phyloP scores from a whole-genome alignment of 2,329 filamentous ascomycete species.

The Aspergillus glaucus region DNA sequence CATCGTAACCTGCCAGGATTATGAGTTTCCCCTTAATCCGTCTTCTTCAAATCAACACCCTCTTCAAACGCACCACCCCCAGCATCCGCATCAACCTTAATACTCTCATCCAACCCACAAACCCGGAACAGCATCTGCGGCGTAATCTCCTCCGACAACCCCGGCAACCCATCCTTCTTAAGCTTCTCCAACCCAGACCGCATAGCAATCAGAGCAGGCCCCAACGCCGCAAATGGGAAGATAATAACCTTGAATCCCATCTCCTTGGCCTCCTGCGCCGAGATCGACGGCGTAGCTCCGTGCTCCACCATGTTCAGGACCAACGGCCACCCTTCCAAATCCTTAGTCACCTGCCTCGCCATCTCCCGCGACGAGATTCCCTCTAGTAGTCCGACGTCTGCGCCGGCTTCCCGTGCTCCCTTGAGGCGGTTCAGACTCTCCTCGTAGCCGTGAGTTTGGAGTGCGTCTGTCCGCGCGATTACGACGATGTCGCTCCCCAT shows the following conservation, averaged over 20 bases:
- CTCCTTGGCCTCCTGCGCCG: constrained; percentile 31
- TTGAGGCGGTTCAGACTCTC: constrained; percentile 33
- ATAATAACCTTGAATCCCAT: constrained; percentile 41
- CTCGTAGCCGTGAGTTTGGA: constrained; percentile 33
- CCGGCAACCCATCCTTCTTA: constrained; percentile 29
- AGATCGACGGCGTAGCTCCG: constrained; percentile 35
- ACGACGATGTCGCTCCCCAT: constrained; percentile 38
- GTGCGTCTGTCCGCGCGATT: constrained; percentile 40
- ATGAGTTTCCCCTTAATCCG: not conserved
- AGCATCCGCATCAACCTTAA: constrained; percentile 35
- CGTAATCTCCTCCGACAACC: constrained; percentile 23
- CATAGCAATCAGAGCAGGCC: constrained; percentile 33
- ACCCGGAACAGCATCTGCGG: constrained; percentile 39
- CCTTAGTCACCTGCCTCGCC: constrained; percentile 27
- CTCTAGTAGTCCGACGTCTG: constrained; percentile 39
- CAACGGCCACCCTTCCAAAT: constrained; percentile 35
- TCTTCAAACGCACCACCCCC: constrained; percentile 30
- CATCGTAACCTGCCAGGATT: not conserved
- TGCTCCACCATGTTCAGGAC: constrained; percentile 42
- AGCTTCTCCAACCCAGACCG: constrained; percentile 31
- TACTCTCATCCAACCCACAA: constrained; percentile 37
- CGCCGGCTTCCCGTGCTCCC: constrained; percentile 35
- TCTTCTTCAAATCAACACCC: constrained; percentile 24
- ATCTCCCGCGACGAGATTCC: constrained; percentile 34
- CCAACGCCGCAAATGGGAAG: constrained; percentile 36